Evolutionary conservation across 352 stramenopile species (phyloP), one percentile per base, ranked within the genome.

Genomic region (Phytophthora syringae): DNA sequence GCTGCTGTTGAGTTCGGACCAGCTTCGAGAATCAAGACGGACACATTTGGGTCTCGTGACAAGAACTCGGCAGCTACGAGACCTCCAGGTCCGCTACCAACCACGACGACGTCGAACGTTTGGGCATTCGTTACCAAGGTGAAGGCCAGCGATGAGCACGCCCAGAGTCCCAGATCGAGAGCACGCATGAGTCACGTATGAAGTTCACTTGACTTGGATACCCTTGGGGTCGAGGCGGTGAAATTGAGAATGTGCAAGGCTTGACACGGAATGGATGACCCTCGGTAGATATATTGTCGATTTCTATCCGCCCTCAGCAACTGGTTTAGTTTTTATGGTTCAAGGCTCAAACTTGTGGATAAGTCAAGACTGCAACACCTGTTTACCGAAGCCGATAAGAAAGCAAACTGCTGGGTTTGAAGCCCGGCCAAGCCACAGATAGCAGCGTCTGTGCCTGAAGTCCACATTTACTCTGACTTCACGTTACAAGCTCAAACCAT

Each of bases 61-160:
- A 90, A 66, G 36, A 72, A 86, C 67, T 90, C 78, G 25, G 82
- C 76, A 21, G 76, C 82, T 1, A 88, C 75, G 36, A 89, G 67
- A 1, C 79, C 82, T 15, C 79, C 82, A 48, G 79, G 79, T 2
- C 82, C 79, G 42, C 70, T 82, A 45, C 82, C 79, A 5, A 90
- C 69, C 25, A 89, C 64, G 36, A 89, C 47, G 6, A 83, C 73
- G 43, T 90, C 79, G 40, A 78, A 90, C 0, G 48, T 43, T 52
- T 79, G 67, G 22, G 52, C 57, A 24, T 44, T n/a, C 11, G 10
- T 40, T 22, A 34, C 42, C 3, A n/a, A 30, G 32, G 37, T 24
- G 13, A 68, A 16, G 5, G 44, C 49, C 13, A 74, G 18, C 6
- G 21, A 36, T 18, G 40, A 18, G 39, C 21, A 51, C 7, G 28